Base-by-base conservation (phyloP, 345 rosid species). In the Brassica cretica region DNA sequence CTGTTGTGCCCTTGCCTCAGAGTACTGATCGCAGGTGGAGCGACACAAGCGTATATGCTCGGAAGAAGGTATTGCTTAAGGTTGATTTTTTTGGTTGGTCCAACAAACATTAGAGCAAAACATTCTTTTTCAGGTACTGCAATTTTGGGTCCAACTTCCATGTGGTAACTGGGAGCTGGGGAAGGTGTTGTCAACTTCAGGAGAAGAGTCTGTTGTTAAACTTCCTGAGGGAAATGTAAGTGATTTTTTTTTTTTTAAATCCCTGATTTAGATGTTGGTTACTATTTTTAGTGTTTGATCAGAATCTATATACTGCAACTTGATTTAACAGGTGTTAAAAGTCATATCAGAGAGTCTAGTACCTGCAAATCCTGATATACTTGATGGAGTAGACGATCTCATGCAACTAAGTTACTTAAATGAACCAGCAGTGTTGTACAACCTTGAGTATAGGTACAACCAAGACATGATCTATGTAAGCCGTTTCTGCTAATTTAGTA, bases 341-440 rank as follows among this genome's bases (percentile, higher is more conserved):
- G 97, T 92, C 67, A 74, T 84, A 10, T 81, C 87, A 44, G 85
- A 78, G 41, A 86, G 86, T 24, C 87, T 94, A 75, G 86, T 91
- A 63, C 93, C 98, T 70, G 93, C 98, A 74, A 94, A 92, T 84
- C 97, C 98, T 3, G 91, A 89, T 81, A 85, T 94, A 64, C 88
- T 94, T 49, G 91, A 88, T 81, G 97, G 93, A 46, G 95, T 86
- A 66, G 92, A 88, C 65, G 97, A 94, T 85, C 97, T 94, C 75
- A 83, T 87, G 77, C 94, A 89, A 74, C 93, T 94, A 80, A 89
- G 93, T 91, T 94, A 87, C 88, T 83, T 94, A 82, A 94, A 92
- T 64, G 98, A 94, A 78, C 98, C 98, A 39, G 87, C 97, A 0
- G 90, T 92, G 78, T 87, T 94, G 88, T 84, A 92, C 87, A 94